A percentile compares a stretch with the other conserved stretches of the same genome.
phyloP scores from a whole-genome alignment of 202 grass and related monocot species.

The Elaeis oleifera region DNA sequence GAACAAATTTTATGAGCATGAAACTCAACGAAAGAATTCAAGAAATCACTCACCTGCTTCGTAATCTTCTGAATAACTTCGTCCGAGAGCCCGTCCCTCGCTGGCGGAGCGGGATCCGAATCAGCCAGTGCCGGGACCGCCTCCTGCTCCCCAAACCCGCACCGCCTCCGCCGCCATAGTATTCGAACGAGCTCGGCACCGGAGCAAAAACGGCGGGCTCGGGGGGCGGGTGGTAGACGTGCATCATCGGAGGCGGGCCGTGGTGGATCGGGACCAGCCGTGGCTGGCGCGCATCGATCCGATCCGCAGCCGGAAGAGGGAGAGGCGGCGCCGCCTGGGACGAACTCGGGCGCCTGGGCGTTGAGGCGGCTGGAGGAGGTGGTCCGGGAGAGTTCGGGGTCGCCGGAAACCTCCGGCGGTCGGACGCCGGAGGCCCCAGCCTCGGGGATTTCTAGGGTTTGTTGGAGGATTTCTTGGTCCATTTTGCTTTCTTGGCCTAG shows the following conservation, averaged over 20 bases:
- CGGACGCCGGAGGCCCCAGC: neutral
- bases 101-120: conserved; percentile 7
- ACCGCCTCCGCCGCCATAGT: conserved; percentile 27
- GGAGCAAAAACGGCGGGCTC: conserved; percentile 45
- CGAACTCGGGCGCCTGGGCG: conserved; percentile 83
- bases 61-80: conserved; percentile 78
- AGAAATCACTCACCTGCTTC: conserved; percentile 53
- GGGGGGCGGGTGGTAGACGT: conserved; percentile 46
- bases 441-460: conserved; percentile 7
- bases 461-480: neutral
- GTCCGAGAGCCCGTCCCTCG: conserved; percentile 51
- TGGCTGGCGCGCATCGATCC: no score
- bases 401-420: neutral
- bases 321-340: conserved; percentile 29
- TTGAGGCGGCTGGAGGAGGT: conserved; percentile 76
- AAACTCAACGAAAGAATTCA: neutral
- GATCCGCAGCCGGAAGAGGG: neutral
- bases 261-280: conserved; percentile 6
- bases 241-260: conserved; percentile 40
- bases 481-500: neutral
- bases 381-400: conserved; percentile 36
- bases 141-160: conserved; percentile 37
- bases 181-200: conserved; percentile 31
- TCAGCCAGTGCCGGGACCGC: conserved; percentile 26
- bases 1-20: no score